A percentile compares a stretch with the other conserved stretches of the same genome.
Evolutionary conservation across 768 basidiomycete species (phyloP).

Genomic region (Amanita jacksonii): DNA sequence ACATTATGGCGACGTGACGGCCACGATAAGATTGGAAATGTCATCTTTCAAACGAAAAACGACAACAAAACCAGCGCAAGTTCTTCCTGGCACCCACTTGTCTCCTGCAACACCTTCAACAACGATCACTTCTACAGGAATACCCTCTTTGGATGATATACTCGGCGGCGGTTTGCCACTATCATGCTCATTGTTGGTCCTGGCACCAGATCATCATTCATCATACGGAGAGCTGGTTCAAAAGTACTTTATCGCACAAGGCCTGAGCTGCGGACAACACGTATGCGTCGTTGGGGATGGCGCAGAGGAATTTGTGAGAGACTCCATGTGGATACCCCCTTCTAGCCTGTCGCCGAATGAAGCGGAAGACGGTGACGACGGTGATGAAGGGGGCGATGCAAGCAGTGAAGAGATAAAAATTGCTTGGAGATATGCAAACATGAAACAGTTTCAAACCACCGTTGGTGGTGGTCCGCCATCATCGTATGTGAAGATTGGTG

Average conservation of each 20-base stretch:
- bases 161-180: slow-evolving; percentile 88
- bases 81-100: slow-evolving; percentile 40
- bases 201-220: slow-evolving; percentile 82
- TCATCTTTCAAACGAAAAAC: slow-evolving; percentile 73
- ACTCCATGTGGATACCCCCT: slow-evolving; percentile 75
- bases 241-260: slow-evolving; percentile 87
- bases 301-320: slow-evolving; percentile 47
- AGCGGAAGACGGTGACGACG: slow-evolving; percentile 23
- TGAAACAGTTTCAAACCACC: slow-evolving; percentile 89
- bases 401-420: slow-evolving; percentile 73
- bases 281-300: slow-evolving; percentile 58
- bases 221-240: slow-evolving; percentile 79
- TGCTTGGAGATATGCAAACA: slow-evolving; percentile 93
- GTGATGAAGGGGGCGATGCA: slow-evolving; percentile 22
- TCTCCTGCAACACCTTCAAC: slow-evolving; percentile 50
- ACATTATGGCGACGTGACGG: not conserved
- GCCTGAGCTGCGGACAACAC: slow-evolving; percentile 61
- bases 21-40: slow-evolving; percentile 27
- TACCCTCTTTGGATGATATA: slow-evolving; percentile 91
- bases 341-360: slow-evolving; percentile 20
- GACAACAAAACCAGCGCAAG: slow-evolving; percentile 31
- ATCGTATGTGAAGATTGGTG: slow-evolving; percentile 32
- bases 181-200: slow-evolving; percentile 59
- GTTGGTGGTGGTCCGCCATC: slow-evolving; percentile 43
- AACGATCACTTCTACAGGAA: slow-evolving; percentile 69